These are phyloP conservation scores for Oehlia diaphana DNA, from an alignment of 192 early-diverging fungal species.

Conservation along the genomic window DNA sequence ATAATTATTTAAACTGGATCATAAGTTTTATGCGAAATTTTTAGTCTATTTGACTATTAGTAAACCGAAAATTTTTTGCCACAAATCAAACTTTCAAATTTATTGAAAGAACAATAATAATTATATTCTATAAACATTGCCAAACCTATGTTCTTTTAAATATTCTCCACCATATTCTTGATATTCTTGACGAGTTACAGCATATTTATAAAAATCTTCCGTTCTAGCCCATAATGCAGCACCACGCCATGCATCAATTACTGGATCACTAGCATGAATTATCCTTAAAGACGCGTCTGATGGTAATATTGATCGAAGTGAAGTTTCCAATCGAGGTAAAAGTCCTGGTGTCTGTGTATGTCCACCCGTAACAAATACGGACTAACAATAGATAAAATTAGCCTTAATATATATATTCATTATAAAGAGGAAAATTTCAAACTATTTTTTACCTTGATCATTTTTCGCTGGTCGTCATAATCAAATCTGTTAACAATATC, in stretches of 20 bases:
- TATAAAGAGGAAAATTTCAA: neutral
- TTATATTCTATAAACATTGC: conserved; percentile 60
- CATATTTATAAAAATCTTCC: conserved; percentile 40
- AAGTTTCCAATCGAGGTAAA: conserved; percentile 58
- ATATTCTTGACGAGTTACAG: conserved; percentile 74
- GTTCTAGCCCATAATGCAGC: conserved; percentile 69
- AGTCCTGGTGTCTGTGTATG: conserved; percentile 67
- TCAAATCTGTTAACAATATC: conserved; percentile 63
- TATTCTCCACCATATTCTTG: conserved; percentile 84
- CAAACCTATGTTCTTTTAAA: conserved; percentile 79
- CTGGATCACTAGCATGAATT: conserved; percentile 64
- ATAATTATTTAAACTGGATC: too few relatives aligned
- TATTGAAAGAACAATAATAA: neutral
- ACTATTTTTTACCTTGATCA: conserved; percentile 51
- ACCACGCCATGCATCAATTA: conserved; percentile 84
- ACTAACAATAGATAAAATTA: conserved; percentile 36
- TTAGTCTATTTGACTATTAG: too few relatives aligned
- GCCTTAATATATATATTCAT: too few relatives aligned
- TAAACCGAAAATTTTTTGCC: too few relatives aligned
- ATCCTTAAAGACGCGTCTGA: conserved; percentile 47
- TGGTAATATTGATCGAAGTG: conserved; percentile 66
- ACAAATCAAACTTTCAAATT: neutral
- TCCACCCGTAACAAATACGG: conserved; percentile 81
- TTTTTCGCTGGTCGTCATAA: conserved; percentile 37
- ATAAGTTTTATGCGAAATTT: too few relatives aligned